Evolutionary conservation across 2,329 filamentous ascomycete genomes (phyloP), one percentile per base, ranked within the genome.

Genomic region (Bipolaris oryzae): DNA sequence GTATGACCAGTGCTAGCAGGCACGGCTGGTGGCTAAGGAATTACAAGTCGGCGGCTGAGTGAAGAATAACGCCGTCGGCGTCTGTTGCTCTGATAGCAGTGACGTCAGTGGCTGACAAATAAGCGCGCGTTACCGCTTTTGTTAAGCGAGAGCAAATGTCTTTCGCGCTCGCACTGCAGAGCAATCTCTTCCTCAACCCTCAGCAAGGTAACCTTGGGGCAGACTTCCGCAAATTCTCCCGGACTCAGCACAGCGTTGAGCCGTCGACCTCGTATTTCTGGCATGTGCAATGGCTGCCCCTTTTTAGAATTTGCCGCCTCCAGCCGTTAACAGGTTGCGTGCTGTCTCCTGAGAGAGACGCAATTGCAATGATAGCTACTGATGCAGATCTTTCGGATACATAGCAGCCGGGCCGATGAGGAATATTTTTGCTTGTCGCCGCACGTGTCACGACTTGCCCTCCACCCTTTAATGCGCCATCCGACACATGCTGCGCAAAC

Each of bases 251-350:
- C 45, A 45, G 39, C 34, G 9, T 18, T 20, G 28, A 41, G 37
- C 37, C 20, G 20, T 15, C 16, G 35, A 38, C 9, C 39, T 33
- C 13, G 34, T 33, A 34, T 42, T 9, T 6, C 10, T 34, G 20
- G 44, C 16, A 57, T 33, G 20, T 45, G 35, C 44, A 38, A 43
- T 38, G 11, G 33, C 37, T 47, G 45, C 58, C 52, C 50, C 53
- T 50, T 35, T 59, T 58, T 64, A 64, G 56, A 64, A 60, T 58
- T 64, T 63, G 55, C 64, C 55, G 58, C 64, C 66, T 61, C 50
- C 34, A 41, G 51, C n/a, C 25, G 58, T 71, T 67, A 64, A 31
- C 10, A 11, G 69, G 67, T 65, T 69, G 58, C 68, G 69, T 66
- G 49, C 38, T 44, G 33, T 44, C 57, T 53, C 63, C 53, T 54